Conservation (phyloP, 768 basidiomycete genomes). For the Chlorophyllum brunneum region DNA sequence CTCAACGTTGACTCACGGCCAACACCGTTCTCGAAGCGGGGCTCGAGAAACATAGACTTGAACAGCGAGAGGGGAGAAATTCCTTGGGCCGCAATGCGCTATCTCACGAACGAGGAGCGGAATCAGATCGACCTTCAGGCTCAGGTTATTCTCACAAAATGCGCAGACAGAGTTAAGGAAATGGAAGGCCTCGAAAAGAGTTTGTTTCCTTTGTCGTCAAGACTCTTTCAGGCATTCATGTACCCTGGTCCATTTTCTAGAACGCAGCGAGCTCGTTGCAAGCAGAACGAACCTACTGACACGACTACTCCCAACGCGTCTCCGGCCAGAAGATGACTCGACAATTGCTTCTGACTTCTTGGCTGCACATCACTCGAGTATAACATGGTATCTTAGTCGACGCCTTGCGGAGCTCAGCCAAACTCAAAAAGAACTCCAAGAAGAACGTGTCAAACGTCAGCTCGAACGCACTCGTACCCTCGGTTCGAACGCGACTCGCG, state of each 20-base stretch:
- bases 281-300: conserved; percentile 62
- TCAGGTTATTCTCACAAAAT: conserved; percentile 78
- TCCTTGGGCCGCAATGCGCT: conserved; percentile 60
- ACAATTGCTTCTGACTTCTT: conserved; percentile 61
- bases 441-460: conserved; percentile 87
- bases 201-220: conserved; percentile 35
- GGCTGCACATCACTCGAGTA: conserved; percentile 89
- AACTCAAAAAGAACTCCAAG: conserved; percentile 84
- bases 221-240: conserved; percentile 14
- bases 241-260: conserved; percentile 34
- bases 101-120: conserved; percentile 85
- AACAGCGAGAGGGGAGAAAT: conserved; percentile 29
- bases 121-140: conserved; percentile 96
- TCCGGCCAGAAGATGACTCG: conserved; percentile 50
- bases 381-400: conserved; percentile 88
- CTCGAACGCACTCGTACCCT: conserved; percentile 80
- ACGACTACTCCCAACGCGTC: conserved; percentile 67
- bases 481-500: conserved; percentile 73
- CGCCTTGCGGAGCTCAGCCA: conserved; percentile 78
- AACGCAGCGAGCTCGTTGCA: conserved; percentile 62
- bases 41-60: conserved; percentile 54
- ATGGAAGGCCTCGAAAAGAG: conserved; percentile 89
- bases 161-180: conserved; percentile 81
- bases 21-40: conserved; percentile 49
- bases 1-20: conserved; percentile 68